Conservation (phyloP, 2,329 filamentous ascomycete species). For the Cordyceps cicadae region DNA sequence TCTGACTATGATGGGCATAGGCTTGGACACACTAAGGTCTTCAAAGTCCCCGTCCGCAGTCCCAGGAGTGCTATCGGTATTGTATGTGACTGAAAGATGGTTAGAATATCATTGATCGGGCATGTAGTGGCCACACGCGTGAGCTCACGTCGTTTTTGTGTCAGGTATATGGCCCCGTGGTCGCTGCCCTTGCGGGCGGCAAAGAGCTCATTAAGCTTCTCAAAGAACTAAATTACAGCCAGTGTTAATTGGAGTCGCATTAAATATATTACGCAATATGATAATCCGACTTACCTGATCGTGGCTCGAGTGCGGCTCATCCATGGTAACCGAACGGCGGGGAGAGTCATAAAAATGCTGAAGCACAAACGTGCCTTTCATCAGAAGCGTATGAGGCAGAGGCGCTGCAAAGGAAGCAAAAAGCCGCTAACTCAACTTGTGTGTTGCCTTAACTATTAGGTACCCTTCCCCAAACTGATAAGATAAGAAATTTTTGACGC, state of each 20-base stretch:
- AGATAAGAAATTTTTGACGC: constrained; percentile 10
- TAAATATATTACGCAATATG: constrained; percentile 1
- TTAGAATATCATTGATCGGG: neutral
- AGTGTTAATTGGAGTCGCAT: neutral
- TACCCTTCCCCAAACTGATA: neutral
- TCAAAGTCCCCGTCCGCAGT: constrained; percentile 45
- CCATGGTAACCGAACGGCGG: constrained; percentile 18
- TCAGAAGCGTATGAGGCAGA: too few relatives aligned
- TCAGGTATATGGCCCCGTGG: constrained; percentile 66
- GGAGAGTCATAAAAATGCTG: constrained; percentile 1
- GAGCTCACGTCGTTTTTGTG: constrained; percentile 63
- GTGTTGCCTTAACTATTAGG: neutral
- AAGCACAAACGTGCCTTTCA: constrained; percentile 7
- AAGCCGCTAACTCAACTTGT: neutral
- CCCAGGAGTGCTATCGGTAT: constrained; percentile 34
- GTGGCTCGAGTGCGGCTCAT: constrained; percentile 25
- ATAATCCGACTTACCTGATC: constrained; percentile 28
- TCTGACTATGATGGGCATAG: constrained; percentile 69
- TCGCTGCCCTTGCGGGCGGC: constrained; percentile 56
- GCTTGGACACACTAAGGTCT: constrained; percentile 50
- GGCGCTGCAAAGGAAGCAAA: too few relatives aligned
- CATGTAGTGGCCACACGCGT: neutral
- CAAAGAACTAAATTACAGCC: constrained; percentile 57
- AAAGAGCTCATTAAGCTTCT: constrained; percentile 59
- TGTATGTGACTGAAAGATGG: constrained; percentile 31